These are phyloP conservation scores for Naganishia vishniacii DNA, from an alignment of 768 basidiomycete genomes.

Conservation along the genomic window DNA sequence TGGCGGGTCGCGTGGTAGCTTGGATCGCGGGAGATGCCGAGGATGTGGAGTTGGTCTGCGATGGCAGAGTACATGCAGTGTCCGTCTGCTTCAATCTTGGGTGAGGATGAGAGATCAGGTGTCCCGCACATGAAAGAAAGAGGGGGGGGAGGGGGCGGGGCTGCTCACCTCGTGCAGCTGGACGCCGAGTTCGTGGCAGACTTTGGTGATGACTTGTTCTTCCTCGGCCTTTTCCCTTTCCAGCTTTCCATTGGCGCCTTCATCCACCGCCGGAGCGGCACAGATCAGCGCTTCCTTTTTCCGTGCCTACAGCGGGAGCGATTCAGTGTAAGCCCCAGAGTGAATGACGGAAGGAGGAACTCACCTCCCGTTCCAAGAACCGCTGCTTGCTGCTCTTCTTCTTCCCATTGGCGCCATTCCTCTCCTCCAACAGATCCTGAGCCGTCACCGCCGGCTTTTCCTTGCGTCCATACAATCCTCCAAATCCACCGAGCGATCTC, in stretches of 20 bases:
- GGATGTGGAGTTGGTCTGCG: conserved; percentile 79
- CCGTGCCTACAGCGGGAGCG: conserved; percentile 35
- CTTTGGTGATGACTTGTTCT: conserved; percentile 40
- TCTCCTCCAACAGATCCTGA: conserved; percentile 29
- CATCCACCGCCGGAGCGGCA: conserved; percentile 42
- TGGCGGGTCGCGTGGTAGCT: conserved; percentile 52
- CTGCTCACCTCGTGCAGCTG: conserved; percentile 46
- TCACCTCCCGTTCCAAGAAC: conserved; percentile 48
- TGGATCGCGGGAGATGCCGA: conserved; percentile 52
- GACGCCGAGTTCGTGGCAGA: conserved; percentile 40
- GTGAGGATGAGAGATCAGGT: neutral
- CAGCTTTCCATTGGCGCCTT: conserved; percentile 41
- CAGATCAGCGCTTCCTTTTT: conserved; percentile 44
- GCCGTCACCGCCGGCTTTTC: conserved; percentile 16
- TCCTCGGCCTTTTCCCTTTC: conserved; percentile 46
- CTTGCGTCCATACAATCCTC: neutral
- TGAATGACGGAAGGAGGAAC: conserved; percentile 5
- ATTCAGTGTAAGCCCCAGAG: neutral
- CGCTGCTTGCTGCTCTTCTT: conserved; percentile 48
- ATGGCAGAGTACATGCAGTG: conserved; percentile 93
- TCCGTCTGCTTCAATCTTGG: conserved; percentile 84
- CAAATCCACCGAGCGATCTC: conserved; percentile 1
- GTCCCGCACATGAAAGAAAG: neutral
- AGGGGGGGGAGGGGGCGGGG: neutral
- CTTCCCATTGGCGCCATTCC: conserved; percentile 29